Conservation (phyloP, 2,329 filamentous ascomycete species). For the Phaeosphaeria sp. region DNA sequence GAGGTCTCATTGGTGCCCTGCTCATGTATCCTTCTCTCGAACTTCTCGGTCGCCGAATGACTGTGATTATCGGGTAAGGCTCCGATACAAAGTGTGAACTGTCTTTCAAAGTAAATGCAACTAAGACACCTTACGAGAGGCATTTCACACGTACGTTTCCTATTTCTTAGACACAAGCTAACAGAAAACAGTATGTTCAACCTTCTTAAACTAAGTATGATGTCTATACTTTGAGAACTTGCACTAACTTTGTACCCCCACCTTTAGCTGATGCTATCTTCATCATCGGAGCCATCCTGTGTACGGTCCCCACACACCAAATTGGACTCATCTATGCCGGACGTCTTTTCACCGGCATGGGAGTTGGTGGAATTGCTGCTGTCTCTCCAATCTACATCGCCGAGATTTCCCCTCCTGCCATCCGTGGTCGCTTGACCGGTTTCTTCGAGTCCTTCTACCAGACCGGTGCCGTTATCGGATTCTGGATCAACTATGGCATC, state of each 20-base stretch:
- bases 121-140: too few relatives aligned
- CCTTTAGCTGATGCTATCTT: conserved; percentile 57
- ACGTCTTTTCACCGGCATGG: conserved; percentile 48
- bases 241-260: too few relatives aligned
- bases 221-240: too few relatives aligned
- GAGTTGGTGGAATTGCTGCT: conserved; percentile 48
- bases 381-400: conserved; percentile 47
- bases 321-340: conserved; percentile 52
- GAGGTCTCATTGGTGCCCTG: conserved; percentile 62
- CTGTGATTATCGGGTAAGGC: conserved; percentile 57
- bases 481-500: conserved; percentile 53
- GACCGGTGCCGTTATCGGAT: conserved; percentile 60
- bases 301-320: conserved; percentile 44
- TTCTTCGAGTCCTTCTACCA: conserved; percentile 72
- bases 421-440: conserved; percentile 69
- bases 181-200: too few relatives aligned
- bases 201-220: too few relatives aligned
- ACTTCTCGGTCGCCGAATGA: conserved; percentile 59
- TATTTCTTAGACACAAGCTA: too few relatives aligned
- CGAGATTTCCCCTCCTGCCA: conserved; percentile 63
- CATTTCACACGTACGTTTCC: too few relatives aligned
- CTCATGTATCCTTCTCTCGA: conserved; percentile 54
- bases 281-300: conserved; percentile 49
- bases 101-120: too few relatives aligned
- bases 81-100: too few relatives aligned